A percentile compares a stretch with the other conserved stretches of the same genome.
Evolutionary conservation across 1,139 yeast genomes (phyloP).

Genomic region (Taphrina wiesneri): DNA sequence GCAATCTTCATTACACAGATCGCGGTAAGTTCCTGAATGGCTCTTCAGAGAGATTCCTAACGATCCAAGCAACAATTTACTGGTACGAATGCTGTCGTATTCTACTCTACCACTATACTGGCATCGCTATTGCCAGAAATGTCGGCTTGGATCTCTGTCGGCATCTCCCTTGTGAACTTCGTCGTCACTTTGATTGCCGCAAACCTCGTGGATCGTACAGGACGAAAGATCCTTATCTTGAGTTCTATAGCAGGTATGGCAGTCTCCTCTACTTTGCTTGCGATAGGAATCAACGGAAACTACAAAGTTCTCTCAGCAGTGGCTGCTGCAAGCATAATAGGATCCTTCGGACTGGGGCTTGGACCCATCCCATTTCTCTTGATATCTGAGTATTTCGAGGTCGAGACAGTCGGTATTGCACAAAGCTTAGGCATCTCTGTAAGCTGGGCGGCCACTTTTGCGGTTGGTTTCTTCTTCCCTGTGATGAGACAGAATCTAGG

Average conservation of each 20-base stretch:
- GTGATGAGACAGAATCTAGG: conserved; percentile 53
- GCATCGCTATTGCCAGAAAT: conserved; percentile 7
- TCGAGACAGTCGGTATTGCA: conserved; percentile 76
- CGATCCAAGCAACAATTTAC: conserved; percentile 69
- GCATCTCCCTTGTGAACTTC: conserved; percentile 72
- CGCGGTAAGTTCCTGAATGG: conserved; percentile 45
- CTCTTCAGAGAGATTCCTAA: not conserved
- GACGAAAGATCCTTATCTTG: conserved; percentile 72
- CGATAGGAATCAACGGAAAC: conserved; percentile 54
- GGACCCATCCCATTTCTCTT: conserved; percentile 94
- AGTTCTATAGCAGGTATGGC: conserved; percentile 72
- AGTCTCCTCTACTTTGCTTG: conserved; percentile 61
- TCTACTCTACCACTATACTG: conserved; percentile 51
- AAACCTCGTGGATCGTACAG: conserved; percentile 67
- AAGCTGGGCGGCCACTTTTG: conserved; percentile 87
- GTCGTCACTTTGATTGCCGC: conserved; percentile 73
- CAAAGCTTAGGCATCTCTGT: conserved; percentile 90
- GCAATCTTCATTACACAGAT: conserved; percentile 73
- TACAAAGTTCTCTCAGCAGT: conserved; percentile 59
- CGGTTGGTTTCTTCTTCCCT: conserved; percentile 81
- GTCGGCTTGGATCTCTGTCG: conserved; percentile 45
- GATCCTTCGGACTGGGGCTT: conserved; percentile 82
- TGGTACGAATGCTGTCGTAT: conserved; percentile 88
- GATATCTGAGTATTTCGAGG: conserved; percentile 84
- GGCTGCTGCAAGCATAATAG: conserved; percentile 71